Conservation (phyloP, 345 rosid genomes). For the Corchorus capsularis region DNA sequence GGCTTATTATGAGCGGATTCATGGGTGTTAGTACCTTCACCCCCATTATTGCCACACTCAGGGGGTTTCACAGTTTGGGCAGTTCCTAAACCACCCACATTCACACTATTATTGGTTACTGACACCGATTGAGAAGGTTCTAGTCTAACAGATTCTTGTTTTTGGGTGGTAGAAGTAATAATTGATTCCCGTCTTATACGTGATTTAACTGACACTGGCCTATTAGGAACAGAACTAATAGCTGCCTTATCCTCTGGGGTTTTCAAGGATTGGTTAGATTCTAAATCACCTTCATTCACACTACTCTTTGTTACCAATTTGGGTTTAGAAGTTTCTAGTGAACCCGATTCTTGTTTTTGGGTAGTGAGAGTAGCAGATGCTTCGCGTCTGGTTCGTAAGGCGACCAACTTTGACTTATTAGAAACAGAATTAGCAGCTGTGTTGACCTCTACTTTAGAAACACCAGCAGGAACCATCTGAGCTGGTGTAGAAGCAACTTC, state of each 20-base stretch:
- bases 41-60: slow-evolving; percentile 16
- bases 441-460: slow-evolving; percentile 26
- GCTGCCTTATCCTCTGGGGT: slow-evolving; percentile 9
- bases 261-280: slow-evolving; percentile 18
- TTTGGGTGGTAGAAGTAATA: slow-evolving; percentile 16
- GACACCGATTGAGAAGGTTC: slow-evolving; percentile 33
- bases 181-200: slow-evolving; percentile 39
- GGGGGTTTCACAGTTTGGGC: slow-evolving; percentile 20
- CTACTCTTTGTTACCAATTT: slow-evolving; percentile 20
- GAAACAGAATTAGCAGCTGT: slow-evolving; percentile 25
- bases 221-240: slow-evolving; percentile 30
- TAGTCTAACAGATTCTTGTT: slow-evolving; percentile 19
- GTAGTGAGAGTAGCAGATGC: slow-evolving; percentile 22
- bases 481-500: slow-evolving; percentile 28
- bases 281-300: slow-evolving; percentile 17
- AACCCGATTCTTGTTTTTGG: slow-evolving; percentile 10
- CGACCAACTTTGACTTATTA: slow-evolving; percentile 38
- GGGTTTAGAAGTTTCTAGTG: slow-evolving; percentile 29
- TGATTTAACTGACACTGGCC: slow-evolving; percentile 39
- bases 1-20: slow-evolving; percentile 25
- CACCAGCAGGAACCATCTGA: slow-evolving; percentile 19
- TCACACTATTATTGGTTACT: slow-evolving; percentile 13
- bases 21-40: slow-evolving; percentile 20
- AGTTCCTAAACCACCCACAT: slow-evolving; percentile 20
- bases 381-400: slow-evolving; percentile 41